These are phyloP conservation scores for Picea abies DNA, from an alignment of 83 land plant genomes.

Conservation along the genomic window DNA sequence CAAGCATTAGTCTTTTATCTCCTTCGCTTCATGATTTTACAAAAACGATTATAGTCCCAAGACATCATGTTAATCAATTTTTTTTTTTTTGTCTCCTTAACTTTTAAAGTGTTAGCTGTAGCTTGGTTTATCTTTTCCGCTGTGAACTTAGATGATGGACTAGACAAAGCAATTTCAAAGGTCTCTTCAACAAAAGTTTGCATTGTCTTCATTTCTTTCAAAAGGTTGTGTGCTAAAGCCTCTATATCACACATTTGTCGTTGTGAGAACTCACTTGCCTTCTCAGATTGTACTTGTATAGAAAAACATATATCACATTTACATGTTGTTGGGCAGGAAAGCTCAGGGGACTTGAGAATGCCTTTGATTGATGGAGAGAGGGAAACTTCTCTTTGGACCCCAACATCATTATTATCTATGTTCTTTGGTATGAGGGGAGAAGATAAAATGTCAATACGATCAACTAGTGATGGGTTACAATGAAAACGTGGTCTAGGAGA, in stretches of 20 bases:
- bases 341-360: conserved; percentile 33
- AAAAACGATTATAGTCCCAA: too few relatives aligned
- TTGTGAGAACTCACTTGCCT: conserved; percentile 63
- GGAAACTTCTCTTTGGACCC: conserved; percentile 10
- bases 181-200: conserved; percentile 46
- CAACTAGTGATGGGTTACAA: neutral
- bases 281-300: conserved; percentile 30
- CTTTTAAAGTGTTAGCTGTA: too few relatives aligned
- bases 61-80: too few relatives aligned
- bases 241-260: conserved; percentile 69
- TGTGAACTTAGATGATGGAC: too few relatives aligned
- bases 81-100: too few relatives aligned
- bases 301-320: conserved; percentile 27
- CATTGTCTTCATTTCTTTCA: conserved; percentile 51
- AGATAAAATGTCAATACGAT: neutral
- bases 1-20: too few relatives aligned
- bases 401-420: neutral
- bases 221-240: conserved; percentile 39
- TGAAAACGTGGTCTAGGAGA: too few relatives aligned
- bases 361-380: conserved; percentile 27
- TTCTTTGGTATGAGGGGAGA: neutral
- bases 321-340: conserved; percentile 18
- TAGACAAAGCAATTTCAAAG: conserved; percentile 15
- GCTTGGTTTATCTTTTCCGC: too few relatives aligned
- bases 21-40: too few relatives aligned